These are phyloP conservation scores for Lanzia echinophila DNA, from an alignment of 2,329 filamentous ascomycete species.

Conservation along the genomic window DNA sequence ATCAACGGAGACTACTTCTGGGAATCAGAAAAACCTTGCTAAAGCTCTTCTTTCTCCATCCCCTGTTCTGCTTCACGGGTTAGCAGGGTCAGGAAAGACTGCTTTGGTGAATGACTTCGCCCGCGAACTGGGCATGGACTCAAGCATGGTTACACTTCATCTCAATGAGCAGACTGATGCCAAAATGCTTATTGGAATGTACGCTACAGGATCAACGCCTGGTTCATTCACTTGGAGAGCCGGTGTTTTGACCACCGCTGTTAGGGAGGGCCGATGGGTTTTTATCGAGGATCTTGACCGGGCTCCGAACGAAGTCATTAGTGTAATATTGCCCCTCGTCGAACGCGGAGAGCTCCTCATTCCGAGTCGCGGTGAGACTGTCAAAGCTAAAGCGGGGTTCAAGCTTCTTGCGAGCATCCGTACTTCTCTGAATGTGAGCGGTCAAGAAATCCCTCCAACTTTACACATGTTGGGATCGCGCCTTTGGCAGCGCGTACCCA, in stretches of 20 bases:
- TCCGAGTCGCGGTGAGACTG: conserved; percentile 77
- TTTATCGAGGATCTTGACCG: conserved; percentile 95
- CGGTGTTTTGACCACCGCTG: conserved; percentile 88
- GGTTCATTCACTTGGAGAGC: conserved; percentile 90
- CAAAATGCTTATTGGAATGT: conserved; percentile 91
- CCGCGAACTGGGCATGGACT: conserved; percentile 68
- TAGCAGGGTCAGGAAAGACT: conserved; percentile 87
- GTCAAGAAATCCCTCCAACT: conserved; percentile 58
- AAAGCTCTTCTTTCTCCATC: conserved; percentile 57
- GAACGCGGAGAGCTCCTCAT: conserved; percentile 88
- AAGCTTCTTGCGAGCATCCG: conserved; percentile 88
- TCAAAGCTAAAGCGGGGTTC: conserved; percentile 78
- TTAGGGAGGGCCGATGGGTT: conserved; percentile 91
- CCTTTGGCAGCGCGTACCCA: conserved; percentile 74
- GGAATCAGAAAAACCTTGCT: conserved; percentile 67
- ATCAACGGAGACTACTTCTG: conserved; percentile 63
- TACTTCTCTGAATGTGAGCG: conserved; percentile 63
- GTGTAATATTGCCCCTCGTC: conserved; percentile 84
- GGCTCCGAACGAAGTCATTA: conserved; percentile 90
- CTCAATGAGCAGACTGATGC: conserved; percentile 98
- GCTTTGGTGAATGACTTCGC: conserved; percentile 77
- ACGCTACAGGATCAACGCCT: conserved; percentile 80
- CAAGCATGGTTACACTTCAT: conserved; percentile 85
- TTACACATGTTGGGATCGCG: conserved; percentile 70
- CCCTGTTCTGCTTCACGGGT: conserved; percentile 74